phyloP scores from a whole-genome alignment of 768 basidiomycete species.

The Boletus sp. region DNA sequence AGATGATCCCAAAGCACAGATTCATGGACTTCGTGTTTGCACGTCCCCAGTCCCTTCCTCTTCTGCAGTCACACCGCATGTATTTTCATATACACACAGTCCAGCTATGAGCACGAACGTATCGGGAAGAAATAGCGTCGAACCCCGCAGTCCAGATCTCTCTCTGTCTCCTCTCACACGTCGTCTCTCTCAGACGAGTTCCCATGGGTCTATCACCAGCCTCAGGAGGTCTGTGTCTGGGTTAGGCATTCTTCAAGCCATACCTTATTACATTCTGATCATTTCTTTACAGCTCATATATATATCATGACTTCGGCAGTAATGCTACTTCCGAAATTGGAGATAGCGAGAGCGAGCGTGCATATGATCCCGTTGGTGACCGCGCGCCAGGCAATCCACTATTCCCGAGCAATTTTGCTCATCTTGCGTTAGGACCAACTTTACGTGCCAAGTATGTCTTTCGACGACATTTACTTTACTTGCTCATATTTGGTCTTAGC shows the following conservation, averaged over 20 bases:
- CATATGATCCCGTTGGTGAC: constrained; percentile 55
- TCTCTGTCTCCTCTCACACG: constrained; percentile 16
- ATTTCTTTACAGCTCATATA: constrained; percentile 9
- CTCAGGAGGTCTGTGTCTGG: constrained; percentile 25
- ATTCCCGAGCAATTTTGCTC: constrained; percentile 79
- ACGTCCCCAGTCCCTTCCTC: constrained; percentile 38
- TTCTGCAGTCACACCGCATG: constrained; percentile 25
- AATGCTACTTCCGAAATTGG: constrained; percentile 20
- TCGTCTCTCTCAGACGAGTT: constrained; percentile 23
- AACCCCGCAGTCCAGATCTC: constrained; percentile 26
- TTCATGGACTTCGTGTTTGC: constrained; percentile 57
- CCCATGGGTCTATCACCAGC: constrained; percentile 26
- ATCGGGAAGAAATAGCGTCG: constrained; percentile 23
- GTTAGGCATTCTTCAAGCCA: constrained; percentile 9
- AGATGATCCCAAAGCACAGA: constrained; percentile 32
- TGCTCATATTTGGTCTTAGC: constrained; percentile 12
- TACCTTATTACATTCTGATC: neutral
- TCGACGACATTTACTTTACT: neutral
- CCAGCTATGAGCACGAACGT: constrained; percentile 13
- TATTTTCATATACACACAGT: constrained; percentile 23
- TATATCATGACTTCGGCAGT: constrained; percentile 13
- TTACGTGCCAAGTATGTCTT: constrained; percentile 49
- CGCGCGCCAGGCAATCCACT: constrained; percentile 70
- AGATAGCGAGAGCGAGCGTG: constrained; percentile 27
- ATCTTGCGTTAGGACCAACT: constrained; percentile 62